Conservation (phyloP, 768 basidiomycete genomes). For the Asterophora lycoperdoides region DNA sequence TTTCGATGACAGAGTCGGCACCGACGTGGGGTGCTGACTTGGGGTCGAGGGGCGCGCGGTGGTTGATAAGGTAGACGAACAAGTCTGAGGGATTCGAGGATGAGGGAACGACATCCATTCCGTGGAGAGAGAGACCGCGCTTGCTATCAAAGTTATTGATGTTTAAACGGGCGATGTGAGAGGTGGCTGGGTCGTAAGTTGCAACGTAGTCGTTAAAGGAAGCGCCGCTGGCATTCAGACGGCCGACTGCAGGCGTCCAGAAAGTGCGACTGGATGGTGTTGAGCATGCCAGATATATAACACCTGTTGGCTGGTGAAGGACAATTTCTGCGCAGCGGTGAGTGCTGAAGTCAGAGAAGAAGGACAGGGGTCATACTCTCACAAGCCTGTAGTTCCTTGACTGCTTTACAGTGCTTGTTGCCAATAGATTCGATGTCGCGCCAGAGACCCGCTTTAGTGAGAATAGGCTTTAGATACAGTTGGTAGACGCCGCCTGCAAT, state of each 20-base stretch:
- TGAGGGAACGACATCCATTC: constrained; percentile 66
- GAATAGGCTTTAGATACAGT: constrained; percentile 41
- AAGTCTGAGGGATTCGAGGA: constrained; percentile 42
- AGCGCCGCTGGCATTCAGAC: constrained; percentile 34
- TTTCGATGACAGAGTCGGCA: constrained; percentile 69
- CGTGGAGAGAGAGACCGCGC: constrained; percentile 54
- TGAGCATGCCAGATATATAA: constrained; percentile 64
- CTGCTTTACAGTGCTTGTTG: constrained; percentile 42
- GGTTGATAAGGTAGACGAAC: constrained; percentile 70
- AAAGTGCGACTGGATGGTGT: constrained; percentile 39
- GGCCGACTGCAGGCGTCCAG: constrained; percentile 47
- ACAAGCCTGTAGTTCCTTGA: constrained; percentile 59
- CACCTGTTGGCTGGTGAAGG: constrained; percentile 52
- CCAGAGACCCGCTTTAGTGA: constrained; percentile 40
- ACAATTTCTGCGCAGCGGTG: constrained; percentile 41
- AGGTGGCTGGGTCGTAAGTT: not conserved
- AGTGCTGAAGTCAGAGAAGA: not conserved
- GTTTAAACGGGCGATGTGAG: constrained; percentile 41
- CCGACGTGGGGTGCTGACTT: constrained; percentile 40
- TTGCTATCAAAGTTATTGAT: constrained; percentile 34
- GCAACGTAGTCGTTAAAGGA: constrained; percentile 20
- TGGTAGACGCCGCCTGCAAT: constrained; percentile 43
- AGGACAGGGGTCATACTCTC: constrained; percentile 47
- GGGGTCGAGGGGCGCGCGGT: constrained; percentile 47
- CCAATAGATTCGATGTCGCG: constrained; percentile 42